Evolutionary conservation across 352 stramenopile genomes (phyloP), one percentile per base, ranked within the genome.

Genomic region (Aphanomyces stellatus): DNA sequence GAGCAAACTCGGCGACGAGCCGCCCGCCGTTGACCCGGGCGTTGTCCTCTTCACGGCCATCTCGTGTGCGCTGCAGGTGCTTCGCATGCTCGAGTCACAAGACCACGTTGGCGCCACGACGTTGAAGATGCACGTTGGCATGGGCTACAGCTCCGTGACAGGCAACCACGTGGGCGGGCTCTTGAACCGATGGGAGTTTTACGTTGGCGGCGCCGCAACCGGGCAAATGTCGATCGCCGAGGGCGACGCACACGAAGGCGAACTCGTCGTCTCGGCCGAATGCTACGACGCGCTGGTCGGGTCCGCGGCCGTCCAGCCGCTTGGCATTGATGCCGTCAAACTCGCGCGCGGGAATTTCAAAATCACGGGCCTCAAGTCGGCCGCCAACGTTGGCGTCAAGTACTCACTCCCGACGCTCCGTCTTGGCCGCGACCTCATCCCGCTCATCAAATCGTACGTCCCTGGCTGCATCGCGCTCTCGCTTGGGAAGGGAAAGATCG

Each of bases 161-260:
- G 81, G 80, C 1, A 91, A 91, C 55, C 84, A 94, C 67, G 82
- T 96, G 2, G 88, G 88, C 1, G 88, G 88, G 3, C 74, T 93
- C 11, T 64, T 90, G 5, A 82, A 93, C 46, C 79, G 87, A 0
- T 96, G 85, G 85, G 88, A 96, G 57, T 95, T 95, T 61, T 93
- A 93, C 56, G 57, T 95, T 15, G 87, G 81, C 13, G 88, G 88
- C 27, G 79, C 89, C 40, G 87, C 82, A n/a, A 93, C 91, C 49
- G 55, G 81, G 0, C 83, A 96, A 41, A 91, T 93, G 79, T 89
- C 81, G 40, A 64, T 73, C 31, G 81, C 85, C 0, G 85, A 95
- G 24, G 75, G 85, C 41, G 78, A 87, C 56, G 81, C 87, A 0
- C 66, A 72, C 34, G 88, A 84, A 51, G 87, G 85, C 3, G 71